These are phyloP conservation scores for Tilletia caries DNA, from an alignment of 1,284 basidiomycete species.

Conservation along the genomic window DNA sequence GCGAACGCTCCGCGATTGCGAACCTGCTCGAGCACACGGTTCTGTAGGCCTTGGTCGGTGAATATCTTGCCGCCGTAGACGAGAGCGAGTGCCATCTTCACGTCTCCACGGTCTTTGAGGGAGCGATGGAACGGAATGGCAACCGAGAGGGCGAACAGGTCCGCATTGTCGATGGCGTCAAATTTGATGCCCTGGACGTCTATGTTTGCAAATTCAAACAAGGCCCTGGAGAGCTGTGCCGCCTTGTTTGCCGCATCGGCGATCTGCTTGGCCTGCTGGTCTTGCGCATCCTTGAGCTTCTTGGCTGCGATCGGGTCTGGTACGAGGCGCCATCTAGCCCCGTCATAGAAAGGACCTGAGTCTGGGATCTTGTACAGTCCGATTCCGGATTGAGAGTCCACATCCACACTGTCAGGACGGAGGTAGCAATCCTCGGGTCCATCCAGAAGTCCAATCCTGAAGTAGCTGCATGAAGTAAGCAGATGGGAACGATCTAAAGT, in stretches of 20 bases:
- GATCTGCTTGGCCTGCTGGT: no score
- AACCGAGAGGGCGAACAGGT: background rate
- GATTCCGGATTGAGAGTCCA: background rate
- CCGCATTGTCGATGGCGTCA: background rate
- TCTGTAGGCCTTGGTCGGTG: background rate
- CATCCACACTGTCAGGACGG: background rate
- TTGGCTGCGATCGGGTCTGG: background rate
- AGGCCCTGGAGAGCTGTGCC: background rate
- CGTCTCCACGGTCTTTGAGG: background rate
- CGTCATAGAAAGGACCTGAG: background rate
- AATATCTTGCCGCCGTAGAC: background rate
- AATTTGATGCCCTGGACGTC: background rate
- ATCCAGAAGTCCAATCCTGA: background rate
- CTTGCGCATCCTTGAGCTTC: no score
- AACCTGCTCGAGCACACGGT: background rate
- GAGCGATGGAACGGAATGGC: background rate
- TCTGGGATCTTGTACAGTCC: background rate
- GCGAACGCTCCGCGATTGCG: background rate
- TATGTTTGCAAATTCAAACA: background rate
- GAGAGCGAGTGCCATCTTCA: background rate
- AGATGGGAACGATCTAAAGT: background rate
- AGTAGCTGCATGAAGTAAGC: background rate
- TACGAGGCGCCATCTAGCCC: background rate
- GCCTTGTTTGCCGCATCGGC: no score
- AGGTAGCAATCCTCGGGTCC: background rate